These are phyloP conservation scores for Boletus coccyginus DNA, from an alignment of 768 basidiomycete species.

Conservation along the genomic window DNA sequence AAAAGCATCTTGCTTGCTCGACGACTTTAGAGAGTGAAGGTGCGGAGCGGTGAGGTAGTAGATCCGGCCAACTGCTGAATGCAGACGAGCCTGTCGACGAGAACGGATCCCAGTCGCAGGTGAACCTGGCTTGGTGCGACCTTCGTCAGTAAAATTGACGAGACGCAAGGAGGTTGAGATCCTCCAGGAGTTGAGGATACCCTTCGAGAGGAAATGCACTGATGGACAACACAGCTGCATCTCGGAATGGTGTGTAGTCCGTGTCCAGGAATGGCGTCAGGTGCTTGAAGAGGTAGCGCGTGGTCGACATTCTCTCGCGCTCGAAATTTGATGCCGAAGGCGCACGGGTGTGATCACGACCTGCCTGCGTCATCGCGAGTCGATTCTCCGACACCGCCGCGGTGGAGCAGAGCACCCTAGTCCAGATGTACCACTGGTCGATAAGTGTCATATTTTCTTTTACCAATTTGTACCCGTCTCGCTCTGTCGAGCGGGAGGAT, in stretches of 20 bases:
- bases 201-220: conserved; percentile 78
- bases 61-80: conserved; percentile 85
- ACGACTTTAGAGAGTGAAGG: conserved; percentile 65
- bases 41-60: conserved; percentile 82
- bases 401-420: conserved; percentile 83
- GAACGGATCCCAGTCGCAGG: conserved; percentile 50
- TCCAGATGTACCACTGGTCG: conserved; percentile 83
- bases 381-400: conserved; percentile 64
- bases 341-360: conserved; percentile 65
- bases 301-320: conserved; percentile 78
- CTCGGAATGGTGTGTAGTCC: conserved; percentile 79
- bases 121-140: conserved; percentile 46
- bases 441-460: conserved; percentile 57
- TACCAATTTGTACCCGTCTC: conserved; percentile 50
- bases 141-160: conserved; percentile 80
- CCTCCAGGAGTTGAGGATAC: conserved; percentile 81
- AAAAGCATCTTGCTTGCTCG: conserved; percentile 69
- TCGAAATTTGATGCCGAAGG: conserved; percentile 76
- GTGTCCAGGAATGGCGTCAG: conserved; percentile 86
- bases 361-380: conserved; percentile 48
- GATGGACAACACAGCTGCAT: conserved; percentile 84
- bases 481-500: conserved; percentile 44
- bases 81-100: conserved; percentile 74
- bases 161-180: conserved; percentile 74
- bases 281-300: conserved; percentile 79